Percentiles rank a stretch among this genome's conserved stretches.
Conservation (phyloP, 2,329 filamentous ascomycete genomes). For the Verticillium nubilum region DNA sequence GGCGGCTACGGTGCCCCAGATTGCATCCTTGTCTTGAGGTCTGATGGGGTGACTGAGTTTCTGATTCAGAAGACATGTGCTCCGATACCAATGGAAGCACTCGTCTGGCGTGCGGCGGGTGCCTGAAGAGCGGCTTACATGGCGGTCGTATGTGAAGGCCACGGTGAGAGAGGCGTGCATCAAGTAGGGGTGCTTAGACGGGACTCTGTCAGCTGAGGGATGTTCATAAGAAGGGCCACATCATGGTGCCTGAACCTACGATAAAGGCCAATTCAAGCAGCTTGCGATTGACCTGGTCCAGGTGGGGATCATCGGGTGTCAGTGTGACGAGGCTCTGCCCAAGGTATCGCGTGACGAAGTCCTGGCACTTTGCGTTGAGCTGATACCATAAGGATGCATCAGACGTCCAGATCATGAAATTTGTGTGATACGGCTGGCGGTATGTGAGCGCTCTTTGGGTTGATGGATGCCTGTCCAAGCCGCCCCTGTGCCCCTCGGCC, state of each 20-base stretch:
- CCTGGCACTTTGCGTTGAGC: constrained; percentile 31
- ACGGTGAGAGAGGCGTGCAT: constrained; percentile 41
- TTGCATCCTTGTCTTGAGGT: constrained; percentile 31
- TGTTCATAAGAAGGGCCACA: no score
- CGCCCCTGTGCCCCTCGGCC: no score
- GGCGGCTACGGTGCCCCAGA: constrained; percentile 40
- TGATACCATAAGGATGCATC: constrained; percentile 24
- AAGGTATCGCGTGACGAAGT: constrained; percentile 34
- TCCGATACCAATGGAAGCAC: constrained; percentile 36
- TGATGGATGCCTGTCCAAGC: no score
- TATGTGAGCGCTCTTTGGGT: no score
- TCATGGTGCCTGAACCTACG: constrained; percentile 22
- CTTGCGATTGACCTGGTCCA: constrained; percentile 29
- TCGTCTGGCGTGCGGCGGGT: constrained; percentile 27
- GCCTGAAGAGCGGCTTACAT: constrained; percentile 16
- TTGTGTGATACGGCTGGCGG: constrained; percentile 18
- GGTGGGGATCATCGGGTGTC: constrained; percentile 28
- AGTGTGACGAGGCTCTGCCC: constrained; percentile 28
- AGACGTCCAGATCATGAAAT: constrained; percentile 27
- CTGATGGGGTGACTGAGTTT: constrained; percentile 26
- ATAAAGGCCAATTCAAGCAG: constrained; percentile 31
- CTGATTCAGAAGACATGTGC: constrained; percentile 32
- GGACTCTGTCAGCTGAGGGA: no score
- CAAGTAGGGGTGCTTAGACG: constrained; percentile 37
- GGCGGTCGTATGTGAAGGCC: constrained; percentile 32